phyloP scores from a whole-genome alignment of 768 basidiomycete genomes.

The Lactarius tabidus region DNA sequence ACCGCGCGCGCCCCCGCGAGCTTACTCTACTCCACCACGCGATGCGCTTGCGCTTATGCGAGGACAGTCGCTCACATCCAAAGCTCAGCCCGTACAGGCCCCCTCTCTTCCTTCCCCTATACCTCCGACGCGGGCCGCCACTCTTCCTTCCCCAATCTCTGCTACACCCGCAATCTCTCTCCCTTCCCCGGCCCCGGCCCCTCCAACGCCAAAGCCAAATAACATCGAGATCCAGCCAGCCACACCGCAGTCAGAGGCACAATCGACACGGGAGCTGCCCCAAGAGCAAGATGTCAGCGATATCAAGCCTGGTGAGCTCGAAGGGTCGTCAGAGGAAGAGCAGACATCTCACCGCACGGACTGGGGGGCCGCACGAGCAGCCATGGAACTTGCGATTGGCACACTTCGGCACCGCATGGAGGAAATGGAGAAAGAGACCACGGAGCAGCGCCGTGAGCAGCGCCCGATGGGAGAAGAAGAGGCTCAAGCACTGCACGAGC shows the following conservation, averaged over 20 bases:
- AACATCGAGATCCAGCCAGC: background rate
- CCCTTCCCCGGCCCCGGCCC: background rate
- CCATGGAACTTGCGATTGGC: constrained; percentile 21
- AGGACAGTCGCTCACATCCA: constrained; percentile 18
- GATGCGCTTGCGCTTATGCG: constrained; percentile 23
- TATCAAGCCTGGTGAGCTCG: constrained; percentile 18
- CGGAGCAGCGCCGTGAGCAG: constrained; percentile 18
- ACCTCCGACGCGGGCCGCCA: background rate
- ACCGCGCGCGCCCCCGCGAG: constrained; percentile 20
- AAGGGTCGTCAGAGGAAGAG: constrained; percentile 5
- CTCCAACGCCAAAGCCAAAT: background rate
- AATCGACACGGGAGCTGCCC: background rate
- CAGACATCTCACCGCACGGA: constrained; percentile 3
- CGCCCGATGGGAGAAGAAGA: constrained; percentile 14
- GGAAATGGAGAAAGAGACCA: constrained; percentile 14
- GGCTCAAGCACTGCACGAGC: constrained; percentile 2
- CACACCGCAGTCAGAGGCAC: background rate
- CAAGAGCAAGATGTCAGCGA: constrained; percentile 22
- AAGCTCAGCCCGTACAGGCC: constrained; percentile 2
- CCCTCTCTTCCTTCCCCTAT: background rate
- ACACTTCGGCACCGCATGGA: constrained; percentile 15
- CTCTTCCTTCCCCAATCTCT: background rate
- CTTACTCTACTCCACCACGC: constrained; percentile 18
- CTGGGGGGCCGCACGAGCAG: constrained; percentile 18
- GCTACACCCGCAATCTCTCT: background rate